phyloP scores from a whole-genome alignment of 768 basidiomycete species.

The Solioccasus polychromus region DNA sequence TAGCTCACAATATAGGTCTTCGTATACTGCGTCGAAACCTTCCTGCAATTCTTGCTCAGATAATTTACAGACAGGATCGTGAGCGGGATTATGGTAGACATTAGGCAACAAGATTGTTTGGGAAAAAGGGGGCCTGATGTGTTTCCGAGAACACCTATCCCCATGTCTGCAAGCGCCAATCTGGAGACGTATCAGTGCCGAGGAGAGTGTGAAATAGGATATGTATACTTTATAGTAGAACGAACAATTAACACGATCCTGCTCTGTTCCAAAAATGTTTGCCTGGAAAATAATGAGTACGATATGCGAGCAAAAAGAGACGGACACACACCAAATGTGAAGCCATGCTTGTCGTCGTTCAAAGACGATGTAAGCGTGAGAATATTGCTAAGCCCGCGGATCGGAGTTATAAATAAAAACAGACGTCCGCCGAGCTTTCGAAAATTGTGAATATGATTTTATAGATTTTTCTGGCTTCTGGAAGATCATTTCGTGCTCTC shows the following conservation, averaged over 20 bases:
- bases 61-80: constrained; percentile 87
- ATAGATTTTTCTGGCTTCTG: too few species aligned
- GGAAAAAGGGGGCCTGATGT: constrained; percentile 96
- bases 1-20: constrained; percentile 93
- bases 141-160: constrained; percentile 96
- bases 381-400: constrained; percentile 18
- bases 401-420: too few species aligned
- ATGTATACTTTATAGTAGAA: constrained; percentile 88
- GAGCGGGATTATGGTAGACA: constrained; percentile 97
- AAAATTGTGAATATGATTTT: too few species aligned
- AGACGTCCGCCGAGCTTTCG: too few species aligned
- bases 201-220: neutral
- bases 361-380: neutral
- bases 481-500: too few species aligned
- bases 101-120: constrained; percentile 96
- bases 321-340: constrained; percentile 66
- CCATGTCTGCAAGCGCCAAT: constrained; percentile 99
- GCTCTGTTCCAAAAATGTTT: constrained; percentile 94
- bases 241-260: constrained; percentile 96
- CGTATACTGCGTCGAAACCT: constrained; percentile 91
- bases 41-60: constrained; percentile 86
- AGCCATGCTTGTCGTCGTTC: constrained; percentile 40
- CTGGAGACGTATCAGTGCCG: constrained; percentile 36
- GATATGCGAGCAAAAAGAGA: neutral
- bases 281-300: constrained; percentile 47